phyloP scores from a whole-genome alignment of 1,284 basidiomycete genomes.

The Sanghuangporus weigelae region DNA sequence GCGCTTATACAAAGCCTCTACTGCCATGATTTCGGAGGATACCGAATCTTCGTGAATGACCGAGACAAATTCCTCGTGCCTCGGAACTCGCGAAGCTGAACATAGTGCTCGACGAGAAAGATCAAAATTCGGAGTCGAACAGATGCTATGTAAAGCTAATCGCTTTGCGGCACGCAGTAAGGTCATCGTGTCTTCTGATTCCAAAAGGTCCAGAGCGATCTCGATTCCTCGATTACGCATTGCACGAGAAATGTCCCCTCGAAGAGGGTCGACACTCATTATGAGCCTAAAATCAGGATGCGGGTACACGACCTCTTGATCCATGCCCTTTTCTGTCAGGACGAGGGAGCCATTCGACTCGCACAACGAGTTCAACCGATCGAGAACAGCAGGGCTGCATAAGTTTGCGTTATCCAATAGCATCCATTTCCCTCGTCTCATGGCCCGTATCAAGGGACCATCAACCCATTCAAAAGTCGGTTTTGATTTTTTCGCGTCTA shows the following conservation, averaged over 20 bases:
- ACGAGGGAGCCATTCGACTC: slow-evolving; percentile 80
- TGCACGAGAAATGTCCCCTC: slow-evolving; percentile 93
- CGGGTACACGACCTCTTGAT: slow-evolving; percentile 72
- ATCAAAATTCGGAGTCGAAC: neutral
- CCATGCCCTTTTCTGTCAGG: slow-evolving; percentile 87
- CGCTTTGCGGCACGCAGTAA: slow-evolving; percentile 4
- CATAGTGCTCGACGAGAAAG: slow-evolving; percentile 5
- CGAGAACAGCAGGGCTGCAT: slow-evolving; percentile 93
- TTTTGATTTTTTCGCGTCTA: slow-evolving; percentile 14
- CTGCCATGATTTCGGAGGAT: neutral
- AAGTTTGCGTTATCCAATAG: slow-evolving; percentile 92
- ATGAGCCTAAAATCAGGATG: slow-evolving; percentile 90
- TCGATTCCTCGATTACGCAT: slow-evolving; percentile 99
- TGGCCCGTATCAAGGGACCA: slow-evolving; percentile 86
- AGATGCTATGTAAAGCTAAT: neutral
- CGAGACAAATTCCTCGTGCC: neutral
- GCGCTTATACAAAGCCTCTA: neutral
- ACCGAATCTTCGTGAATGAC: neutral
- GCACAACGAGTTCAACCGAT: slow-evolving; percentile 95
- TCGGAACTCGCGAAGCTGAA: neutral
- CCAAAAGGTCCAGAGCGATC: slow-evolving; percentile 43
- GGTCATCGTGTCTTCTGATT: neutral
- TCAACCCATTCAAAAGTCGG: slow-evolving; percentile 94
- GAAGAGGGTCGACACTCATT: slow-evolving; percentile 89
- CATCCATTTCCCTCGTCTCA: slow-evolving; percentile 87